Conservation (phyloP, 2,329 filamentous ascomycete species). For the Metarhizium sp. region DNA sequence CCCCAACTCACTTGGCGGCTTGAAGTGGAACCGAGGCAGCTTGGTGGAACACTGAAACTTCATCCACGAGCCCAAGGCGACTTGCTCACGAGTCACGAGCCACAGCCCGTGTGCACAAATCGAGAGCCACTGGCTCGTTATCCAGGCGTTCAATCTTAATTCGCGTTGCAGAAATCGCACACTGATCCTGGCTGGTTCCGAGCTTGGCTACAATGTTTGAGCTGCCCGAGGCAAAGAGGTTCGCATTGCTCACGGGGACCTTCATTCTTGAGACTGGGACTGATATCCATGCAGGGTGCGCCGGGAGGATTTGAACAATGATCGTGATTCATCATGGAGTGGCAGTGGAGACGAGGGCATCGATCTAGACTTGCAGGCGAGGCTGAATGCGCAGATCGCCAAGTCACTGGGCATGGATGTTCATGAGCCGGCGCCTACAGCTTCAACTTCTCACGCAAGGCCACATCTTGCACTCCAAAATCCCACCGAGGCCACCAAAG, state of each 20-base stretch:
- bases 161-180: not conserved
- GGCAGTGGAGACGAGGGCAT: constrained; percentile 22
- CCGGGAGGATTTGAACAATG: constrained; percentile 41
- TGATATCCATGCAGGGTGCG: constrained; percentile 34
- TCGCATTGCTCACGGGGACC: not conserved
- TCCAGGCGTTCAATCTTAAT: not conserved
- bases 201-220: constrained; percentile 16
- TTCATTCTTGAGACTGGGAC: not conserved
- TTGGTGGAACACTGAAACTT: not conserved
- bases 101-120: not conserved
- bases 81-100: not conserved
- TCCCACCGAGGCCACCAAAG: constrained; percentile 11
- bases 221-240: constrained; percentile 23
- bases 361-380: constrained; percentile 31
- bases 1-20: not conserved
- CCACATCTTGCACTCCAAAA: not conserved
- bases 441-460: not conserved
- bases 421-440: not conserved
- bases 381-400: constrained; percentile 38
- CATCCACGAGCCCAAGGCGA: not conserved
- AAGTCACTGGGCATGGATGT: constrained; percentile 33
- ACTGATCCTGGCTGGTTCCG: not conserved
- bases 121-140: not conserved
- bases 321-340: constrained; percentile 16
- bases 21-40: not conserved